Percentiles rank a stretch among this genome's conserved stretches.
phyloP scores from a whole-genome alignment of 768 basidiomycete species.

The Leucogyrophana mollusca region DNA sequence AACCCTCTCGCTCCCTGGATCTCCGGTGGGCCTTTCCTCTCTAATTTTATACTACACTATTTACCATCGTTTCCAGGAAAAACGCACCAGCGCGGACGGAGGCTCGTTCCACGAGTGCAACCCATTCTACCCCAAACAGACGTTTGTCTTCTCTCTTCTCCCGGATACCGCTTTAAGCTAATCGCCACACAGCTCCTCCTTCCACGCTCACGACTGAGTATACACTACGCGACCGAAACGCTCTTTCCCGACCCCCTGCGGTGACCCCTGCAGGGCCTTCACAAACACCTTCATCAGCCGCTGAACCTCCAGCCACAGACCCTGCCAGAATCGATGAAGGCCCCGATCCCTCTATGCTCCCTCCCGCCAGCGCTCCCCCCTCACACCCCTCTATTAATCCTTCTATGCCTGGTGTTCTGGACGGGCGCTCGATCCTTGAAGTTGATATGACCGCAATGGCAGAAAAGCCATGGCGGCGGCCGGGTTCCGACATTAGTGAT shows the following conservation, averaged over 20 bases:
- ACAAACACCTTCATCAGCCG: slow-evolving; percentile 11
- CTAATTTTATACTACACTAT: slow-evolving; percentile 4
- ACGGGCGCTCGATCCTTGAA: slow-evolving; percentile 81
- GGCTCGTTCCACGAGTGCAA: slow-evolving; percentile 28
- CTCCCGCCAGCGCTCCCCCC: slow-evolving; percentile 66
- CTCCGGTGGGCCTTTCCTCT: slow-evolving; percentile 50
- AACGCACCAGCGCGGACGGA: slow-evolving; percentile 30
- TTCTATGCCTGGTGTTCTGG: slow-evolving; percentile 57
- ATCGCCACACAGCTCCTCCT: slow-evolving; percentile 35
- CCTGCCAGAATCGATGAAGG: slow-evolving; percentile 42
- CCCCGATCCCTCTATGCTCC: slow-evolving; percentile 63
- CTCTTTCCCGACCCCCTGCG: slow-evolving; percentile 27
- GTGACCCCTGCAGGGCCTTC: slow-evolving; percentile 20
- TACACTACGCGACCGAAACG: slow-evolving; percentile 67
- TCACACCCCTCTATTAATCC: slow-evolving; percentile 82
- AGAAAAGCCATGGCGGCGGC: slow-evolving; percentile 89
- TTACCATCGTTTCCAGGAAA: slow-evolving; percentile 27
- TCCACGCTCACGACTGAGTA: slow-evolving; percentile 80
- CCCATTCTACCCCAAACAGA: slow-evolving; percentile 27
- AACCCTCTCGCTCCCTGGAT: slow-evolving; percentile 67
- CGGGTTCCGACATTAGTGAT: slow-evolving; percentile 91
- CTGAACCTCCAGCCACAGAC: slow-evolving; percentile 11
- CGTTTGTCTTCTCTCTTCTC: slow-evolving; percentile 11
- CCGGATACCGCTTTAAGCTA: slow-evolving; percentile 4
- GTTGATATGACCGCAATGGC: slow-evolving; percentile 72